Evolutionary conservation across 108 stramenopile genomes (phyloP).

Genomic region (Nitzschia sp.): DNA sequence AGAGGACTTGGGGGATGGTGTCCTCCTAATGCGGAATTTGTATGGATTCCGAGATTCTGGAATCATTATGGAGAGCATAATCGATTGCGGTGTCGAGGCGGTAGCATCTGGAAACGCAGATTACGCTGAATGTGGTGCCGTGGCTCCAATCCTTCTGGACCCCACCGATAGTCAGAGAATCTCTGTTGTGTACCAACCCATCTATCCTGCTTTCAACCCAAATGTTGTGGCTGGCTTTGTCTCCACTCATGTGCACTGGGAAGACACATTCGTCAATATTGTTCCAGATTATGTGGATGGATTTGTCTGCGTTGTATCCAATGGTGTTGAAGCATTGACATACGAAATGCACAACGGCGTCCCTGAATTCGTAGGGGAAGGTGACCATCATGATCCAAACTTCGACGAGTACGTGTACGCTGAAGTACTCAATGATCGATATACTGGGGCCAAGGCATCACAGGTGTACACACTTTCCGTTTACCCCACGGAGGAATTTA

Average conservation of each 20-base stretch:
- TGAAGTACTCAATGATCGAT: constrained; percentile 1
- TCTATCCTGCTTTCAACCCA: constrained; percentile 33
- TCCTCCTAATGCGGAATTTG: constrained; percentile 8
- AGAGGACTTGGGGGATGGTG: not conserved
- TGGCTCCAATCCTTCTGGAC: constrained; percentile 2
- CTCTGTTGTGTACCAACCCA: constrained; percentile 26
- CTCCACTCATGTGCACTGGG: constrained; percentile 18
- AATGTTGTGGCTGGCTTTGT: constrained; percentile 22
- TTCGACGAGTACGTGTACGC: constrained; percentile 8
- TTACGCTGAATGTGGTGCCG: constrained; percentile 15
- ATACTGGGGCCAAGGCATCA: not conserved
- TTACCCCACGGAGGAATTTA: constrained; percentile 34
- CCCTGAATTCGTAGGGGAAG: constrained; percentile 17
- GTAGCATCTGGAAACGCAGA: no score
- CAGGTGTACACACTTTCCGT: constrained; percentile 18
- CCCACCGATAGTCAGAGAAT: constrained; percentile 5
- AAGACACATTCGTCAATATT: constrained; percentile 24
- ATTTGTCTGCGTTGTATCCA: constrained; percentile 26
- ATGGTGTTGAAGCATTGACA: constrained; percentile 9
- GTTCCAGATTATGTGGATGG: constrained; percentile 32
- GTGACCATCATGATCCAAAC: constrained; percentile 32
- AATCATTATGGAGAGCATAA: constrained; percentile 13
- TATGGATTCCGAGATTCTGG: constrained; percentile 4
- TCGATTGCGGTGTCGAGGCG: constrained; percentile 18
- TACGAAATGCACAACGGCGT: constrained; percentile 24